phyloP scores from a whole-genome alignment of 225 moss, liverwort and hornwort species.

The Lunularia cruciata region DNA sequence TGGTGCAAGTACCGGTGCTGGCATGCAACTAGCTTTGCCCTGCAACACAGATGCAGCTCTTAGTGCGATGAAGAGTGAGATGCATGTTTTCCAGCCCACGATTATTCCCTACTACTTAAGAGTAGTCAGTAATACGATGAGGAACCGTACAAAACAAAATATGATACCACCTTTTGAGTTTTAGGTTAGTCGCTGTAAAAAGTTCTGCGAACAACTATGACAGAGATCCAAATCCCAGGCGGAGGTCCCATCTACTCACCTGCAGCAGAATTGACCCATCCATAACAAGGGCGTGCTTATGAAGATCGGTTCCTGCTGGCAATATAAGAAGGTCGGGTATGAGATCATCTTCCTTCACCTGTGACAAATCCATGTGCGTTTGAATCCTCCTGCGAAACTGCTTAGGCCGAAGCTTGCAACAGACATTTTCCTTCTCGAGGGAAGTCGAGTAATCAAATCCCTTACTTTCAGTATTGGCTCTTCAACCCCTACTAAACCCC shows the following conservation, averaged over 20 bases:
- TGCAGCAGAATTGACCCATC: conserved; percentile 80
- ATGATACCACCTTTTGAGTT: neutral
- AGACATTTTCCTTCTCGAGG: too few species aligned
- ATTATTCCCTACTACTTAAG: neutral
- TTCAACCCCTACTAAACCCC: too few species aligned
- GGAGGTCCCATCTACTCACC: conserved; percentile 30
- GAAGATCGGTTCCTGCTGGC: conserved; percentile 88
- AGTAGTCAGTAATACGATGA: neutral
- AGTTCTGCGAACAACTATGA: neutral
- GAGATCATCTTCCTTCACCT: conserved; percentile 82
- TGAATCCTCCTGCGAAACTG: neutral
- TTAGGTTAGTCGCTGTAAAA: too few species aligned
- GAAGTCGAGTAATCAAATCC: too few species aligned
- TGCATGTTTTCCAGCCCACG: too few species aligned
- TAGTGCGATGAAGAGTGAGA: neutral
- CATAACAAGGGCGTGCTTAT: conserved; percentile 78
- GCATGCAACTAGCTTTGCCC: conserved; percentile 99
- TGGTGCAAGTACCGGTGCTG: conserved; percentile 82
- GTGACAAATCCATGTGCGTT: conserved; percentile 18
- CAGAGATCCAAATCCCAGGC: neutral
- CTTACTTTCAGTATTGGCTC: too few species aligned
- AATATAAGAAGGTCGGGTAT: conserved; percentile 78
- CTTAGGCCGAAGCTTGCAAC: too few species aligned
- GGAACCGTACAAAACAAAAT: neutral
- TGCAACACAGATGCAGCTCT: conserved; percentile 29